Conservation (phyloP, 1,139 yeast genomes). For the Debaryomyces sp. region DNA sequence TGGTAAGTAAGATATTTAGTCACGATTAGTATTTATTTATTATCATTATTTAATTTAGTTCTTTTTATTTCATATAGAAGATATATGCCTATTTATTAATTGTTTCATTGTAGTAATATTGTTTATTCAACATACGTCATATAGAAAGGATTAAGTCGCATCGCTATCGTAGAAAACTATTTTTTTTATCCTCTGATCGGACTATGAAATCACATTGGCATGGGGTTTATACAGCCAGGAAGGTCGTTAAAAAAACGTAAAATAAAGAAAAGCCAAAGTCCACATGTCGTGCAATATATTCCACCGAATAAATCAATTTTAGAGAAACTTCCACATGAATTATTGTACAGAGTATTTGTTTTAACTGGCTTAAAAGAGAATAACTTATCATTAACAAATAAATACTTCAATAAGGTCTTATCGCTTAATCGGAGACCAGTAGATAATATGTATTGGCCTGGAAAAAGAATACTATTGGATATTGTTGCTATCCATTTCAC, state of each 20-base stretch:
- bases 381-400: constrained; percentile 29
- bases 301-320: constrained; percentile 12
- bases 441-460: constrained; percentile 17
- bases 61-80: constrained; percentile 1
- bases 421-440: constrained; percentile 15
- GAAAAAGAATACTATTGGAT: constrained; percentile 17
- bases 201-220: constrained; percentile 9
- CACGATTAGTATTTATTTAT: constrained; percentile 1
- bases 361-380: constrained; percentile 31
- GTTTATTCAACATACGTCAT: neutral
- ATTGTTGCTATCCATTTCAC: constrained; percentile 21
- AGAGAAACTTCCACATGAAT: constrained; percentile 34
- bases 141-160: neutral
- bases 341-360: constrained; percentile 33
- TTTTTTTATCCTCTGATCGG: neutral
- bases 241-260: constrained; percentile 17
- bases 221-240: constrained; percentile 40
- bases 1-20: constrained; percentile 13
- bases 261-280: constrained; percentile 10
- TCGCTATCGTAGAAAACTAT: neutral
- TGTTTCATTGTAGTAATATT: constrained; percentile 3
- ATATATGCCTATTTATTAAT: constrained; percentile 2
- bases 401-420: constrained; percentile 25
- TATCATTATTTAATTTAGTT: constrained; percentile 1
- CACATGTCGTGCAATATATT: constrained; percentile 7